phyloP scores from a whole-genome alignment of 306 rosid genomes.

The Fragaria nilgerrensis region DNA sequence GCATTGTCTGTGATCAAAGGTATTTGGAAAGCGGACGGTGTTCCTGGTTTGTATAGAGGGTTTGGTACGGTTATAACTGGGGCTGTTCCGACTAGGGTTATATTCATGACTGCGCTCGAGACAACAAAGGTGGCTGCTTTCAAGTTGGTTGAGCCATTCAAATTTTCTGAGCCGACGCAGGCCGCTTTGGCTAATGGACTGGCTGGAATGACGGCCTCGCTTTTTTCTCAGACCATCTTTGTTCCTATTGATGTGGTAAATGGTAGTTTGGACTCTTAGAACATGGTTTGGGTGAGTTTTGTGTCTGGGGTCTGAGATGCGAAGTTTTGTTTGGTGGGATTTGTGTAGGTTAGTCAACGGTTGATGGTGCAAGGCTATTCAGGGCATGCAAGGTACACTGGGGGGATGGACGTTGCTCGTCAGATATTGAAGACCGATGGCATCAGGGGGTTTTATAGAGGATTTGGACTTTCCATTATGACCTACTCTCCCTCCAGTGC shows the following conservation, averaged over 20 bases:
- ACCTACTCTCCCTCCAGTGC: slow-evolving; percentile 92
- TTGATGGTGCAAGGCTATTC: slow-evolving; percentile 96
- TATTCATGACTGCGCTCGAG: slow-evolving; percentile 82
- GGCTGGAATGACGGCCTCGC: slow-evolving; percentile 78
- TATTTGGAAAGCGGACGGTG: slow-evolving; percentile 68
- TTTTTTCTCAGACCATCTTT: slow-evolving; percentile 77
- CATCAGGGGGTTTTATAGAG: slow-evolving; percentile 76
- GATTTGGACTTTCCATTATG: slow-evolving; percentile 86
- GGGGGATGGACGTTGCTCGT: slow-evolving; percentile 86
- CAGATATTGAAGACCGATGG: slow-evolving; percentile 64
- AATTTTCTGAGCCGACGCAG: slow-evolving; percentile 65
- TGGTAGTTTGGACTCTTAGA: background rate
- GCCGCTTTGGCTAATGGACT: slow-evolving; percentile 89
- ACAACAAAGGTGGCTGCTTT: slow-evolving; percentile 72
- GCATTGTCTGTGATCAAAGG: slow-evolving; percentile 71
- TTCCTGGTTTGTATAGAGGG: slow-evolving; percentile 87
- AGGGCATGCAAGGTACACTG: slow-evolving; percentile 68
- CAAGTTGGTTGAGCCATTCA: slow-evolving; percentile 64
- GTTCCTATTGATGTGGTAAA: slow-evolving; percentile 91
- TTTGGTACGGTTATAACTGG: slow-evolving; percentile 83
- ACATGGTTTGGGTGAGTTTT: slow-evolving; percentile 1
- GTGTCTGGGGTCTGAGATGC: slow-evolving; percentile 9
- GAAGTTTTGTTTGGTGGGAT: slow-evolving; percentile 17
- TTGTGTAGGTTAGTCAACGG: slow-evolving; percentile 75
- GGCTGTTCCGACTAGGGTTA: slow-evolving; percentile 76